Conservation (phyloP, 352 stramenopile genomes). For the Phytopythium helicoides region DNA sequence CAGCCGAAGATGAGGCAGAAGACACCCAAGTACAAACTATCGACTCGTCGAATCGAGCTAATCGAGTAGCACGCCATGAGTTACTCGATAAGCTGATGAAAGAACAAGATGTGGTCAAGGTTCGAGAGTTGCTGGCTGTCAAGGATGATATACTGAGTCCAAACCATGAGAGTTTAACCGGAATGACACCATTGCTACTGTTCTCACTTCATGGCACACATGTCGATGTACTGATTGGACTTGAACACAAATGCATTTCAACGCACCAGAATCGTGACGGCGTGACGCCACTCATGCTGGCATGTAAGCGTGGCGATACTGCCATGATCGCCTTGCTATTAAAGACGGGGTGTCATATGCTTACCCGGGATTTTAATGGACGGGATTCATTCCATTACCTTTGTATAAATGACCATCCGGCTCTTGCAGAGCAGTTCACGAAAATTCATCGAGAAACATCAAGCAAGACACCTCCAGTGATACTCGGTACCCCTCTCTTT, state of each 20-base stretch:
- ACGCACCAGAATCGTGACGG: slow-evolving; percentile 48
- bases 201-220: slow-evolving; percentile 20
- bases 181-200: slow-evolving; percentile 47
- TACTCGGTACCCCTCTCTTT: slow-evolving; percentile 4
- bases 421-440: slow-evolving; percentile 32
- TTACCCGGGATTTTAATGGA: slow-evolving; percentile 43
- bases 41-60: slow-evolving; percentile 14
- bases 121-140: slow-evolving; percentile 33
- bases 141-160: slow-evolving; percentile 31
- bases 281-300: slow-evolving; percentile 41
- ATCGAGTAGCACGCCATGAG: slow-evolving; percentile 8
- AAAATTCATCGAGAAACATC: slow-evolving; percentile 11
- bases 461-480: slow-evolving; percentile 6
- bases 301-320: slow-evolving; percentile 37
- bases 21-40: slow-evolving; percentile 12
- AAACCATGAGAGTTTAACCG: slow-evolving; percentile 43
- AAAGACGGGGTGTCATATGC: slow-evolving; percentile 27
- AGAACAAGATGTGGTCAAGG: slow-evolving; percentile 19
- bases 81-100: slow-evolving; percentile 42
- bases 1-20: slow-evolving; percentile 39
- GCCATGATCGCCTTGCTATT: slow-evolving; percentile 39
- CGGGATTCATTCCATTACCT: slow-evolving; percentile 39
- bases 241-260: slow-evolving; percentile 36
- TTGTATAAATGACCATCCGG: slow-evolving; percentile 36
- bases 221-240: slow-evolving; percentile 31